Base-by-base conservation (phyloP, 2,329 filamentous ascomycete species). In the Aspergillus sp. region DNA sequence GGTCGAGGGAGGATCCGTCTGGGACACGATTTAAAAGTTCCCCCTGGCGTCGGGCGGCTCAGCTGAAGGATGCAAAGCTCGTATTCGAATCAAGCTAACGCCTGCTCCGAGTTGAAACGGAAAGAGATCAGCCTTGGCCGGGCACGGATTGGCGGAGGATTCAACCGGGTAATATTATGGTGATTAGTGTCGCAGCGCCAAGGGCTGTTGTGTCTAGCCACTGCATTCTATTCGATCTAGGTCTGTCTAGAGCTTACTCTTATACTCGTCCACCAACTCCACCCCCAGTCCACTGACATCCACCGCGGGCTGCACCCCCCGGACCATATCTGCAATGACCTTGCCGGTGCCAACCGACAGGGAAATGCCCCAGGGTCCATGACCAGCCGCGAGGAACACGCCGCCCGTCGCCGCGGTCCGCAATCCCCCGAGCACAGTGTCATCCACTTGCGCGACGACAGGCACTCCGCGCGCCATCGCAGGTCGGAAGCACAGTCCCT, bases 311-410 rank as follows among this genome's bases (percentile, higher is more conserved):
- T 71, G 67, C 55, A 77, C 72, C 2, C 83, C 85, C 60, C 82
- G 78, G 40, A 89, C 78, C 79, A 91, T 77, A 71, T 91, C 88
- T 10, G 86, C 80, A 73, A 91, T 74, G 5, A 89, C 83, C 58
- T 81, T 81, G 0, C 88, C 89, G 0, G 87, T 91, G 1, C 88
- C 88, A 25, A 89, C 71, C 14, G 78, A 77, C 63, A 84, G 64
- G 45, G 77, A 80, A 21, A 88, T 88, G 0, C 88, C 88, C 88
- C 88, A 92, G 0, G 88, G 86, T 0, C 88, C 88, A 74, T 92
- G 88, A 0, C 89, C 88, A 3, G 85, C 78, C 1, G 86, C 84
- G 34, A 91, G 68, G 65, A 83, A 92, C 0, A 93, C 85, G 3
- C 88, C 88, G 2, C 86, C 56, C 58, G 68, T 20, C 3, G 46